These are phyloP conservation scores for Kockiozyma suomiensis DNA, from an alignment of 805 yeast species.

Conservation along the genomic window DNA sequence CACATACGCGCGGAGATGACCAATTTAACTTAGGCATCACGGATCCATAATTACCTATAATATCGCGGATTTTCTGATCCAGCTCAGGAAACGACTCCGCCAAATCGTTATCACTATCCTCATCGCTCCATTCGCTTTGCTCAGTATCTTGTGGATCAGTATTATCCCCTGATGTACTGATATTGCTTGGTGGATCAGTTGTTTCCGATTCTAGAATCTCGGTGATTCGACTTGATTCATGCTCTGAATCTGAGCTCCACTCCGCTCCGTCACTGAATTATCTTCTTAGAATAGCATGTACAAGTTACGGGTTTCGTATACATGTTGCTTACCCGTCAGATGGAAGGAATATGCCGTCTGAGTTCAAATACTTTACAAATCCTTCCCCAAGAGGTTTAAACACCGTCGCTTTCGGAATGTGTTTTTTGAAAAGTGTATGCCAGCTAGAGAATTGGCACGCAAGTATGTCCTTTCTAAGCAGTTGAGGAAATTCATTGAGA, in stretches of 20 bases:
- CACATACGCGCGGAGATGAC: conserved; percentile 76
- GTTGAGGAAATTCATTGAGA: conserved; percentile 43
- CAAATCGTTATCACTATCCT: conserved; percentile 46
- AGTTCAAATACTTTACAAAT: conserved; percentile 61
- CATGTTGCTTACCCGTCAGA: conserved; percentile 42
- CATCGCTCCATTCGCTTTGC: conserved; percentile 17
- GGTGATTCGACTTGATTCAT: conserved; percentile 18
- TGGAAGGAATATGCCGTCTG: conserved; percentile 72
- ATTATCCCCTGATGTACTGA: conserved; percentile 14
- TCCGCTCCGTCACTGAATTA: conserved; percentile 17
- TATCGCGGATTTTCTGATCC: conserved; percentile 54
- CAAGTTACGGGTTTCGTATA: background rate
- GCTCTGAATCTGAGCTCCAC: conserved; percentile 41
- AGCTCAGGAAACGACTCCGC: conserved; percentile 58
- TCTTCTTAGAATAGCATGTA: background rate
- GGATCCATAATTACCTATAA: conserved; percentile 55
- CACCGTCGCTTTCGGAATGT: conserved; percentile 55
- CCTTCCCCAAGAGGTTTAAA: conserved; percentile 59
- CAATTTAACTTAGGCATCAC: conserved; percentile 92
- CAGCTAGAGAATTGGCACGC: conserved; percentile 49
- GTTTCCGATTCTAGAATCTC: background rate
- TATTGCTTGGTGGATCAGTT: conserved; percentile 35
- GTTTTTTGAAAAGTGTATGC: conserved; percentile 55
- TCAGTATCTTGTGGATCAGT: background rate
- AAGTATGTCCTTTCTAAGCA: conserved; percentile 21